Percentiles rank a stretch among this genome's conserved stretches.
These are phyloP conservation scores for Populus ilicifolia DNA, from an alignment of 345 rosid species.

Conservation along the genomic window DNA sequence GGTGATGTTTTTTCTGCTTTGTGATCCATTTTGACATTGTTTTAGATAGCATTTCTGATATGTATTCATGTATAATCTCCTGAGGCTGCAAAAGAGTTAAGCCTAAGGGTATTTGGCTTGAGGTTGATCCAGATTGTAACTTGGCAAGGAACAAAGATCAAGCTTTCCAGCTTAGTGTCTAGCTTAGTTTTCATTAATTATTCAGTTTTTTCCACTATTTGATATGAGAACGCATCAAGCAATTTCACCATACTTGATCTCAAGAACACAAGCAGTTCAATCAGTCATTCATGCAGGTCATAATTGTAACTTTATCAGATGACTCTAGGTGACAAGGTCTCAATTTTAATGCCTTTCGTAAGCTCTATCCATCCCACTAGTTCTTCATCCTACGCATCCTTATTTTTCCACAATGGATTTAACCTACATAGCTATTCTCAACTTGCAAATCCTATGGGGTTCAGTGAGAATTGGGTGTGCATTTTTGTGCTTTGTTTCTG, in stretches of 20 bases:
- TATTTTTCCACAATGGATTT: neutral
- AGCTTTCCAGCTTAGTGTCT: neutral
- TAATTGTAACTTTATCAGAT: neutral
- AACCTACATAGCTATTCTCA: neutral
- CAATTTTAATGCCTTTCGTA: neutral
- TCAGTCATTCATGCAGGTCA: neutral
- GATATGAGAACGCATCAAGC: neutral
- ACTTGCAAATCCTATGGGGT: neutral
- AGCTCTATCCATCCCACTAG: neutral
- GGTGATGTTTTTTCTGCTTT: conserved; percentile 39
- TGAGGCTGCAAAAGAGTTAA: neutral
- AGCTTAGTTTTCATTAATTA: neutral
- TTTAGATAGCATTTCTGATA: neutral
- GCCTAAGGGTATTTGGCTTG: neutral
- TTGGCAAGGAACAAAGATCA: neutral
- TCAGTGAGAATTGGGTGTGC: neutral
- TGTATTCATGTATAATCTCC: neutral
- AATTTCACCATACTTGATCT: neutral
- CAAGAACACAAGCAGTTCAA: neutral
- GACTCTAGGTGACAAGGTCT: neutral
- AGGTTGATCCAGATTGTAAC: neutral
- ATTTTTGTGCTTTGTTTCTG: neutral
- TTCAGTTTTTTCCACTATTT: neutral
- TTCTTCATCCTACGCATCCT: neutral
- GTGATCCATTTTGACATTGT: neutral